Evolutionary conservation across 225 moss, liverwort and hornwort genomes (phyloP), one percentile per base, ranked within the genome.

Genomic region (Takakia lepidozioides): DNA sequence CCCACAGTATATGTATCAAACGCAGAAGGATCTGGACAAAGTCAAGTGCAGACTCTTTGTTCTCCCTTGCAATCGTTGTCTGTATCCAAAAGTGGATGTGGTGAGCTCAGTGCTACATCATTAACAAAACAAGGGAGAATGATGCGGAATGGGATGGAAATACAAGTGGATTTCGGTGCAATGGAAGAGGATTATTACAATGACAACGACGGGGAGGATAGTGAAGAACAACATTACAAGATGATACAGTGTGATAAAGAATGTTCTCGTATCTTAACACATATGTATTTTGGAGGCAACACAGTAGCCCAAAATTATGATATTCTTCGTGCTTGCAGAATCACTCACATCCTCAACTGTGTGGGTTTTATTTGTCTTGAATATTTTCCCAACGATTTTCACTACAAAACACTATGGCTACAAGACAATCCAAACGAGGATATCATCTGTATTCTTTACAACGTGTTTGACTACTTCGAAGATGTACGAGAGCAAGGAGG

Each of bases 341-440:
- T 93, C 22, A 86, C 81, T 0, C 93, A 93, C 61, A 74, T 93
- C 53, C 45, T 93, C 13, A 93, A 93, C 46, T 93, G 93, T 28
- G 88, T 88, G 49, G 93, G 88, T 17, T 93, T 83, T 47, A 83
- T 88, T 8, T 88, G 93, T 41, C 57, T 69, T 0, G 88, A 93
- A 18, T 81, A 83, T 23, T 93, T 88, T 38, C 69, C 64, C 2
- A 48, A 72, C 47, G 63, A 65, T 19, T 86, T 93, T 16, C 69
- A 83, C 0, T 93, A 93, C 43, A 81, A 74, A 65, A 80, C 83
- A n/a, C 57, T 88, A 29, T 93, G 93, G 93, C 85, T 93, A 20
- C 83, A 86, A 76, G 93, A 93, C 29, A 81, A 85, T 55, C 81
- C 88, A 38, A 78, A 76, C 38, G 93, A 93, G 74, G 93, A 93